Evolutionary conservation across 371 early-diverging fungal species (phyloP).

Genomic region (Mortierella sp.): DNA sequence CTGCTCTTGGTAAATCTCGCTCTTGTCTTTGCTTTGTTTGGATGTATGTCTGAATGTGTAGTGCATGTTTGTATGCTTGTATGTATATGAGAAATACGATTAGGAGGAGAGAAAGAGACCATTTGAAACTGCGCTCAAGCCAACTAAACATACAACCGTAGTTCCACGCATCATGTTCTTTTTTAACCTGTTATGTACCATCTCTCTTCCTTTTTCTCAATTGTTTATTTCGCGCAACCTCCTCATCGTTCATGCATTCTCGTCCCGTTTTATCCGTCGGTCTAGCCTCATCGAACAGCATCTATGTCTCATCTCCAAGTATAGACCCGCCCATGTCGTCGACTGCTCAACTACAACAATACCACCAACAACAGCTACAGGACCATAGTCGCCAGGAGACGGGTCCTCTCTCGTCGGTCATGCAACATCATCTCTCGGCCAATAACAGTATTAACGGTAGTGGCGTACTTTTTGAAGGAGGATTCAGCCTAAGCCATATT

Average conservation of each 20-base stretch:
- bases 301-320: conserved; percentile 9
- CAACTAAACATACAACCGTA: not conserved
- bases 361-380: not conserved
- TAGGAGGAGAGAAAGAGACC: not conserved
- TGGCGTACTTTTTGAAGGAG: not conserved
- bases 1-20: not conserved
- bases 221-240: not conserved
- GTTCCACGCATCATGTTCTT: not conserved
- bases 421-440: not conserved
- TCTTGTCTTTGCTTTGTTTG: not conserved
- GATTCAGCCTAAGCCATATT: not conserved
- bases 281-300: not conserved
- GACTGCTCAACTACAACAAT: not conserved
- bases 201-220: not conserved
- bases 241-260: not conserved
- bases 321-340: not conserved
- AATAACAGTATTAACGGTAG: not conserved
- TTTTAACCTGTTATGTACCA: not conserved
- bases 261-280: not conserved
- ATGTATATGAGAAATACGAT: not conserved
- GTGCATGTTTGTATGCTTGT: not conserved
- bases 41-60: not conserved
- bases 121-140: conserved; percentile 10
- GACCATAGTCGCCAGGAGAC: conserved; percentile 4
- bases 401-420: not conserved